Percentiles rank a stretch among this genome's conserved stretches.
Conservation (phyloP, 768 basidiomycete species). For the Lentinus brumalis region DNA sequence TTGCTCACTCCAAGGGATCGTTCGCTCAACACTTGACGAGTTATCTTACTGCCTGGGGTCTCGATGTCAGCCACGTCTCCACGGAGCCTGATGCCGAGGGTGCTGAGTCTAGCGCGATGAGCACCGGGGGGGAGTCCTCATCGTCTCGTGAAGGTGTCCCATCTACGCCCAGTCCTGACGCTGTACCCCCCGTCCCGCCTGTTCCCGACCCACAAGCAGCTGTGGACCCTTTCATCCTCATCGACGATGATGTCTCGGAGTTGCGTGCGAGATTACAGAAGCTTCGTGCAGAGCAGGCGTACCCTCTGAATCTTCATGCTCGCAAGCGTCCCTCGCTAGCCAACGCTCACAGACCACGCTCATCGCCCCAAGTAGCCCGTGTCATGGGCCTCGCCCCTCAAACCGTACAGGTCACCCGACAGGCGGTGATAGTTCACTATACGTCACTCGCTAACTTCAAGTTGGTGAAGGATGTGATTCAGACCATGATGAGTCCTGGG, state of each 20-base stretch:
- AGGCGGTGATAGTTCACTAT: constrained; percentile 79
- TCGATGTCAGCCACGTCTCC: constrained; percentile 86
- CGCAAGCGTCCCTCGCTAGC: constrained; percentile 73
- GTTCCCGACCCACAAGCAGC: constrained; percentile 13
- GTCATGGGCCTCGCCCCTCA: constrained; percentile 42
- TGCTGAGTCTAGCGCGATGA: constrained; percentile 21
- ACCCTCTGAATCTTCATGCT: constrained; percentile 40
- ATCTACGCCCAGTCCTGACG: background rate
- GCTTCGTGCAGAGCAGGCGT: constrained; percentile 58
- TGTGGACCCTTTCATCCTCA: constrained; percentile 70
- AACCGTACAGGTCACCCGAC: constrained; percentile 35
- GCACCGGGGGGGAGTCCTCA: background rate
- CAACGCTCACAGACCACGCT: constrained; percentile 70
- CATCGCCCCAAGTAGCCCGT: constrained; percentile 78
- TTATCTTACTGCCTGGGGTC: constrained; percentile 92
- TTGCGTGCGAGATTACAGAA: constrained; percentile 75
- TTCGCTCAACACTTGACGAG: constrained; percentile 94
- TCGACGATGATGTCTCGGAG: constrained; percentile 88
- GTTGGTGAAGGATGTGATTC: constrained; percentile 80
- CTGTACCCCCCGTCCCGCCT: constrained; percentile 13
- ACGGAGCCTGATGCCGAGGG: constrained; percentile 56
- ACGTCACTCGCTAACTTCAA: constrained; percentile 91
- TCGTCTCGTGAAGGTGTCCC: constrained; percentile 1
- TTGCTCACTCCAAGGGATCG: constrained; percentile 82
- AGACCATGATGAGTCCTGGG: constrained; percentile 59